Conservation (phyloP, 805 yeast species). For the Pachysolen tannophilus region DNA sequence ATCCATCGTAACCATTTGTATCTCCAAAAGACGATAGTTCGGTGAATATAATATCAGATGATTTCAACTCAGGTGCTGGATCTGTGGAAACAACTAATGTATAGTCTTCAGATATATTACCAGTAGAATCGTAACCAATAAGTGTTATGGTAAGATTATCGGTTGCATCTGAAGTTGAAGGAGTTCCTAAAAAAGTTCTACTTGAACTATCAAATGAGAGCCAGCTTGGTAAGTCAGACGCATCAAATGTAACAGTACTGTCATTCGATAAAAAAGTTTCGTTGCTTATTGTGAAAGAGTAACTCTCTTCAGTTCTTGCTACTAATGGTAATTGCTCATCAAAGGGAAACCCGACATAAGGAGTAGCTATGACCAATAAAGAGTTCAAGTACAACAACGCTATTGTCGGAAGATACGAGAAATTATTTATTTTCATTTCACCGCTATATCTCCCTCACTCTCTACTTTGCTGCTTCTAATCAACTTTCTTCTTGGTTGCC, state of each 20-base stretch:
- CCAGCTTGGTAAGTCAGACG: slow-evolving; percentile 67
- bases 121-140: slow-evolving; percentile 57
- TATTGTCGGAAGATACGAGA: neutral
- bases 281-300: slow-evolving; percentile 57
- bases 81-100: slow-evolving; percentile 51
- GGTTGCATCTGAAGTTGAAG: slow-evolving; percentile 32
- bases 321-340: slow-evolving; percentile 80
- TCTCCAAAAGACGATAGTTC: slow-evolving; percentile 59
- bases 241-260: slow-evolving; percentile 45
- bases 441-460: neutral
- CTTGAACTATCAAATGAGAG: slow-evolving; percentile 56
- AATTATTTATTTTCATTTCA: slow-evolving; percentile 1
- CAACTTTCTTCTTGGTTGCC: too few species aligned
- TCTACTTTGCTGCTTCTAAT: too few species aligned
- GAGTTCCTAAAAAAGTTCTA: slow-evolving; percentile 65
- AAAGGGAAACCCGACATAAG: slow-evolving; percentile 69
- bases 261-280: slow-evolving; percentile 54
- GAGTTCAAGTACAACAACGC: neutral
- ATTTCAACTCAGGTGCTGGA: slow-evolving; percentile 43
- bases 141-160: slow-evolving; percentile 41
- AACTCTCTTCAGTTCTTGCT: slow-evolving; percentile 60
- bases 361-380: slow-evolving; percentile 29
- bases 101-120: slow-evolving; percentile 42
- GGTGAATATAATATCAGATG: slow-evolving; percentile 33
- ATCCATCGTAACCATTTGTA: slow-evolving; percentile 69